These are phyloP conservation scores for Chalaropsis ovoidea DNA, from an alignment of 2,329 filamentous ascomycete genomes.

Conservation along the genomic window DNA sequence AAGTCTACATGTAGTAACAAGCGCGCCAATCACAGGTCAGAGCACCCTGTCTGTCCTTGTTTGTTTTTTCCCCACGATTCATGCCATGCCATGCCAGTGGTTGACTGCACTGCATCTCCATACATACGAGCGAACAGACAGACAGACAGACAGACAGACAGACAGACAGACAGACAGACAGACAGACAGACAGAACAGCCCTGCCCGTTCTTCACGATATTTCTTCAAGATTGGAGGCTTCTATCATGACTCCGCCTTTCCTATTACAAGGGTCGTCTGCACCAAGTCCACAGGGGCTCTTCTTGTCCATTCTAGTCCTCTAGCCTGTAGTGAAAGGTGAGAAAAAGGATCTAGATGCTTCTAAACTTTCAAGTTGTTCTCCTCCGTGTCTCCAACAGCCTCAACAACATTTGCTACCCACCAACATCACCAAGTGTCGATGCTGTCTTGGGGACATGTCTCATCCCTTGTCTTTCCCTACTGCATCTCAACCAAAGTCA, in stretches of 20 bases:
- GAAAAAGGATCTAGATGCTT: neutral
- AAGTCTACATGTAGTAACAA: neutral
- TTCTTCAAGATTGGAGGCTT: neutral
- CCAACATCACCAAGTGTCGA: neutral
- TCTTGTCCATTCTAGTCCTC: neutral
- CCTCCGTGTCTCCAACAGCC: constrained; percentile 2
- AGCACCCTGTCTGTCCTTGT: neutral
- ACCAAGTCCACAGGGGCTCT: neutral
- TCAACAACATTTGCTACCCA: neutral
- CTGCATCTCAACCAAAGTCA: neutral
- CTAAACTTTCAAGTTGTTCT: neutral
- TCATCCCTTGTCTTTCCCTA: constrained; percentile 1
- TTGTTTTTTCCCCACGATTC: neutral
- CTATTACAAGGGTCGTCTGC: neutral
- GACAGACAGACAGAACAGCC: neutral
- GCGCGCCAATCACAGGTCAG: constrained; percentile 3
- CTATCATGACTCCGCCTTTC: neutral
- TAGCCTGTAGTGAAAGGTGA: neutral
- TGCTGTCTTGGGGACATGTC: neutral
- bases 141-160: neutral
- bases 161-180: neutral
- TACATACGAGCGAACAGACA: neutral
- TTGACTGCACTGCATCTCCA: neutral
- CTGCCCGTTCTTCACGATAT: neutral
- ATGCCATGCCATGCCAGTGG: neutral